A percentile compares a stretch with the other conserved stretches of the same genome.
These are phyloP conservation scores for Xylaria intraflava DNA, from an alignment of 495 filamentous ascomycete genomes.

Conservation along the genomic window DNA sequence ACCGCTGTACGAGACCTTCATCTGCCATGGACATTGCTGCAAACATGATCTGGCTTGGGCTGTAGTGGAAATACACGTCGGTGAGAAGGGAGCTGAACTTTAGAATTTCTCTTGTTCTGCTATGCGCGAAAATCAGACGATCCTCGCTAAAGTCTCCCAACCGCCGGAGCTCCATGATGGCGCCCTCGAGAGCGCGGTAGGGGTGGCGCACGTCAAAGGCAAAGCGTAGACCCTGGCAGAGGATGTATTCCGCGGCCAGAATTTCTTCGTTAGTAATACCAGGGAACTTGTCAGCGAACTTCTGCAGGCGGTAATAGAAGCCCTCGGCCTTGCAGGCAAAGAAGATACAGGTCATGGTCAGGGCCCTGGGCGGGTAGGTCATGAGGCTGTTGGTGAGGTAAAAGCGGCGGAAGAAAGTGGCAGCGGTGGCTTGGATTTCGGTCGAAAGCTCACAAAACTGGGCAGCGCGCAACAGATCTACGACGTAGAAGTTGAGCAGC, in stretches of 20 bases:
- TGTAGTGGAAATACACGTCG: conserved; percentile 93
- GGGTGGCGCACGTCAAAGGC: conserved; percentile 90
- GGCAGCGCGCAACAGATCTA: conserved; percentile 65
- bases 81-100: conserved; percentile 77
- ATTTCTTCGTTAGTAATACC: conserved; percentile 68
- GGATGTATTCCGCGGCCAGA: conserved; percentile 79
- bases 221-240: conserved; percentile 90
- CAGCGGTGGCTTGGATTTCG: conserved; percentile 80
- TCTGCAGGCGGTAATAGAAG: conserved; percentile 62
- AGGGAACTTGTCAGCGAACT: conserved; percentile 52
- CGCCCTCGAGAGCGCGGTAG: conserved; percentile 78
- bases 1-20: conserved; percentile 59
- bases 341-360: conserved; percentile 81
- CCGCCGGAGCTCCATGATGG: conserved; percentile 66
- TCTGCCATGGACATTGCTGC: conserved; percentile 72
- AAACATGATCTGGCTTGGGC: conserved; percentile 88
- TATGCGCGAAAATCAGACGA: conserved; percentile 63
- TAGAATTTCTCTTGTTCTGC: conserved; percentile 61
- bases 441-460: conserved; percentile 71
- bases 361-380: conserved; percentile 84
- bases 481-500: conserved; percentile 73
- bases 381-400: conserved; percentile 91
- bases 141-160: conserved; percentile 41
- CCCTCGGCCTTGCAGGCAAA: conserved; percentile 89
- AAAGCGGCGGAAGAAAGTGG: conserved; percentile 88